These are phyloP conservation scores for Ampelocalamus luodianensis DNA, from an alignment of 176 grass and related monocot species.

Conservation along the genomic window DNA sequence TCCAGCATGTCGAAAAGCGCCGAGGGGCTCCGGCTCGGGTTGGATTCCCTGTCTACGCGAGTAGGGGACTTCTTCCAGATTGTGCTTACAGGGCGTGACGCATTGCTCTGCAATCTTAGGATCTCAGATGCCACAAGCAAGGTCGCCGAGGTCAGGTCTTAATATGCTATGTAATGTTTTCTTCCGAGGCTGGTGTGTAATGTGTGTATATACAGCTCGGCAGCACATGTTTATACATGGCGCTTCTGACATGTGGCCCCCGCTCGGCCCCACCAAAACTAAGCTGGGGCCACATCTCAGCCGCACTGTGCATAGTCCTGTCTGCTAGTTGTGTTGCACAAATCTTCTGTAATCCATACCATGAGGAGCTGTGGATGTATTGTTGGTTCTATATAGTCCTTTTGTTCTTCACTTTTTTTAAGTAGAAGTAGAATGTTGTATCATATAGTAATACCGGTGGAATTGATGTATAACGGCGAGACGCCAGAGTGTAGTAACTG, in stretches of 20 bases:
- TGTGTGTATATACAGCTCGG: neutral
- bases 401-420: neutral
- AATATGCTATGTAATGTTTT: slow-evolving; percentile 3
- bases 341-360: neutral
- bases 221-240: neutral
- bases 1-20: slow-evolving; percentile 50
- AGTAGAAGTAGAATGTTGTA: slow-evolving; percentile 12
- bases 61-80: slow-evolving; percentile 80
- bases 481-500: neutral
- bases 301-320: slow-evolving; percentile 24
- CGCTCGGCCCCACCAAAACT: slow-evolving; percentile 16
- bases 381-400: neutral
- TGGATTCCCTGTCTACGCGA: slow-evolving; percentile 65
- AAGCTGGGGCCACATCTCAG: slow-evolving; percentile 33
- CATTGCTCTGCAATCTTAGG: slow-evolving; percentile 84
- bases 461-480: neutral
- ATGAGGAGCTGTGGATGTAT: neutral
- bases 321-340: slow-evolving; percentile 19
- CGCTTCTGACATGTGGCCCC: slow-evolving; percentile 37
- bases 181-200: neutral
- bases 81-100: slow-evolving; percentile 78
- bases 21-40: slow-evolving; percentile 34
- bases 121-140: slow-evolving; percentile 52
- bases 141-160: slow-evolving; percentile 42
- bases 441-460: neutral